Conservation (phyloP, 768 basidiomycete species). For the Mycena kentingensis region DNA sequence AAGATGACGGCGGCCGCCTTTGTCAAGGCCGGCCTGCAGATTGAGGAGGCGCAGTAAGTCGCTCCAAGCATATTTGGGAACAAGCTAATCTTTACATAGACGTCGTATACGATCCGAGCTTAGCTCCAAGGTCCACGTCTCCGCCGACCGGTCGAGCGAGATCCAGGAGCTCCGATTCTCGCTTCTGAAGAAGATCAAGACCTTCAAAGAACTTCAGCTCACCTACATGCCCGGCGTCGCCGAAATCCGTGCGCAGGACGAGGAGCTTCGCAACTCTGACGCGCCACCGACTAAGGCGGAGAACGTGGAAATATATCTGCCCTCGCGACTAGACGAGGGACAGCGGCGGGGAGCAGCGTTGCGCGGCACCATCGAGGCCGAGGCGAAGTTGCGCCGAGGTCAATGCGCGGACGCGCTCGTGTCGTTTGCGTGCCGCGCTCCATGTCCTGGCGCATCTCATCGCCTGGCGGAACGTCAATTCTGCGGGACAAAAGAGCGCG, state of each 20-base stretch:
- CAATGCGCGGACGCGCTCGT: conserved; percentile 10
- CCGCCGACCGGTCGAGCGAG: conserved; percentile 1
- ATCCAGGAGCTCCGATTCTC: conserved; percentile 12
- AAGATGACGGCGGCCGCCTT: conserved; percentile 3
- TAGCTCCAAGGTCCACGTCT: neutral
- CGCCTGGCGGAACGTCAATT: conserved; percentile 2
- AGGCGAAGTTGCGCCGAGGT: conserved; percentile 3
- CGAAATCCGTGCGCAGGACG: neutral
- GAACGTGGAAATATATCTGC: conserved; percentile 7
- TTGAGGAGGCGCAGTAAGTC: conserved; percentile 18
- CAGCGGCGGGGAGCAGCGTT: neutral
- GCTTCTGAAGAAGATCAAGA: conserved; percentile 3
- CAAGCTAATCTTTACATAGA: neutral
- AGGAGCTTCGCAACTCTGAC: conserved; percentile 1
- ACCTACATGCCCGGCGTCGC: conserved; percentile 12
- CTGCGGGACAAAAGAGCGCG: neutral
- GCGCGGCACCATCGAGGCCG: conserved; percentile 2
- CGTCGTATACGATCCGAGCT: conserved; percentile 4
- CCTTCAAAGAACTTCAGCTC: conserved; percentile 4
- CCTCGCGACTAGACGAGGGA: neutral
- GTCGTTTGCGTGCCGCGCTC: neutral
- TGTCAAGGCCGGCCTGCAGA: conserved; percentile 4
- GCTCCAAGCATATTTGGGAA: neutral
- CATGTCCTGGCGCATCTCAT: conserved; percentile 16
- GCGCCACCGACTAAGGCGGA: conserved; percentile 4